phyloP scores from a whole-genome alignment of 164 flowering plant genomes.

The Macadamia tetraphylla region DNA sequence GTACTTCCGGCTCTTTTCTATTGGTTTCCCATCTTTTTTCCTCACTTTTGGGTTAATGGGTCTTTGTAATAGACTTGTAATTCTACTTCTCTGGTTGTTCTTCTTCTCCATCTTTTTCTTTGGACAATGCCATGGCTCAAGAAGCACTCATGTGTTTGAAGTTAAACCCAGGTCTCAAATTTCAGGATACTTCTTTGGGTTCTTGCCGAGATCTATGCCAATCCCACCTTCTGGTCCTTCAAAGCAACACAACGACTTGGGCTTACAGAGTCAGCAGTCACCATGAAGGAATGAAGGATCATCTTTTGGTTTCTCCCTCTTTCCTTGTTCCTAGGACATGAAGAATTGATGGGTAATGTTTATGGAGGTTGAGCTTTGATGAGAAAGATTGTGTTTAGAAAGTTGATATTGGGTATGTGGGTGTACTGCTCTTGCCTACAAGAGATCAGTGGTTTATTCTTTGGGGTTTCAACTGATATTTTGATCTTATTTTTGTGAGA shows the following conservation, averaged over 20 bases:
- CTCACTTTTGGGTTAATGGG: constrained; percentile 15
- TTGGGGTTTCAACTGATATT: no score
- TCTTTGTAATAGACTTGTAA: constrained; percentile 16
- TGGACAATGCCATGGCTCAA: constrained; percentile 36
- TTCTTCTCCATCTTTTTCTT: constrained; percentile 22
- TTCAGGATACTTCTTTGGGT: constrained; percentile 43
- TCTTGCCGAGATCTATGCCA: constrained; percentile 54
- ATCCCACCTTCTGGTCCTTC: constrained; percentile 73
- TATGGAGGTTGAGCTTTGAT: constrained; percentile 10
- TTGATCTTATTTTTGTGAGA: background rate
- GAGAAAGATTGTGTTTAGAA: background rate
- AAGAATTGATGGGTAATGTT: constrained; percentile 3
- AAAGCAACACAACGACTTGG: constrained; percentile 65
- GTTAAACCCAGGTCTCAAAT: constrained; percentile 23
- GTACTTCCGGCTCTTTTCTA: background rate
- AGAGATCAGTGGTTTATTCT: no score
- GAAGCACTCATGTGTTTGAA: constrained; percentile 26
- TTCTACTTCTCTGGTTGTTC: constrained; percentile 21
- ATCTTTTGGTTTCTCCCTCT: no score
- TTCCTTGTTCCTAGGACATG: background rate
- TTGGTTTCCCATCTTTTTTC: background rate
- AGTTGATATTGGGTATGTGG: background rate
- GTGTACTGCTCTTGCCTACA: no score
- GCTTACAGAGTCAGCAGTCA: constrained; percentile 39
- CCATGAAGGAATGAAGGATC: constrained; percentile 21